Base-by-base conservation (phyloP, 1,284 basidiomycete species). In the Ceratobasidium sp. region DNA sequence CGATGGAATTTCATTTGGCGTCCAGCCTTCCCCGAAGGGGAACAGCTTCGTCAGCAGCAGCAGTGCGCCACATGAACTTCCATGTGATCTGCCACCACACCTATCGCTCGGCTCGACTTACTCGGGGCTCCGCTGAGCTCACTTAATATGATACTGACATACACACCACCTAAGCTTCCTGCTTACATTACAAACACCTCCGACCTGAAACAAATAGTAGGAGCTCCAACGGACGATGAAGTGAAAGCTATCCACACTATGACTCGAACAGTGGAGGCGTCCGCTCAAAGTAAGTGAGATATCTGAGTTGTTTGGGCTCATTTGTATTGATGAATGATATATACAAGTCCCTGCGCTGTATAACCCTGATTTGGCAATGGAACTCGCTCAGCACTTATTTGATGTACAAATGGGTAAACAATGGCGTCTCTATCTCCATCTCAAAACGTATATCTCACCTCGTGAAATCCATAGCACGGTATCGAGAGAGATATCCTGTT, bases 331-430 rank as follows among this genome's bases (percentile, higher is more conserved):
- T 29, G 22, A 11, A 6, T 0, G 8, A 17, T 47, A 41, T 41
- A 27, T 15, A n/a, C 22, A 6, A 63, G 60, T 24, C 14, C 60
- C 60, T 1, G n/a, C 60, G 2, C 17, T 44, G 14, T 22, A 45
- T 31, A 31, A 60, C 19, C 29, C 57, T 19, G 57, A 31, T 11
- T 60, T 60, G 24, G 5, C 29, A 6, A 36, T 22, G 19, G 36
- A 60, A 5, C 19, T 60, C 17, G 33, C 57, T 33, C 57, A 60
- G 57, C 57, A 60, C 36, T 15, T 60, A 31, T 60, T 60, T n/a
- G 36, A 60, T 33, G 36, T 60, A 2, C 57, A 60, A n/a, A n/a
- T 41, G 31, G 57, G 57, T 60, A 36, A 17, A 36, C 36, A n/a
- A 57, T 36, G 33, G 9, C 19, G n/a, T n/a, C n/a, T n/a, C n/a